Evolutionary conservation across 208 protist species (phyloP).

Genomic region (Leishmania tropica): DNA sequence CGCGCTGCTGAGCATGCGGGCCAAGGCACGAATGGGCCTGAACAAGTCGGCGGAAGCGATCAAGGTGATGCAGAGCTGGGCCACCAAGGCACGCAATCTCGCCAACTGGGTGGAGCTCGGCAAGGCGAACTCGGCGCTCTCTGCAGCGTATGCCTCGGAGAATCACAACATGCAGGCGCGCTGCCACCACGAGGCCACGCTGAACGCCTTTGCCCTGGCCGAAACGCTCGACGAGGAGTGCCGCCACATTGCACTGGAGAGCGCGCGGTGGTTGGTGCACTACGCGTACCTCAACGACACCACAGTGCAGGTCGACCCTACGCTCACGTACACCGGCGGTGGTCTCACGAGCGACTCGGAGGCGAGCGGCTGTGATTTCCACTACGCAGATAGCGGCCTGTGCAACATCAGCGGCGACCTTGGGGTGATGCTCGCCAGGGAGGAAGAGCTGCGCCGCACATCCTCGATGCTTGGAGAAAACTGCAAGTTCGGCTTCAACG

Average conservation of each 20-base stretch:
- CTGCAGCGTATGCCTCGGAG: conserved; percentile 58
- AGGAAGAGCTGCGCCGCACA: conserved; percentile 49
- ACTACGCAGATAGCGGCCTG: conserved; percentile 41
- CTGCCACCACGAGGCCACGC: conserved; percentile 58
- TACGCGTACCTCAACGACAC: conserved; percentile 83
- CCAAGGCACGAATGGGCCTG: conserved; percentile 71
- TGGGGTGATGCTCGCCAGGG: conserved; percentile 51
- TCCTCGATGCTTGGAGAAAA: conserved; percentile 22
- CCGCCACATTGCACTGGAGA: conserved; percentile 54
- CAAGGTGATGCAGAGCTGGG: conserved; percentile 80
- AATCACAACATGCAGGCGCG: conserved; percentile 64
- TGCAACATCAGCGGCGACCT: conserved; percentile 76
- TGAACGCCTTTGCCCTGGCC: conserved; percentile 49
- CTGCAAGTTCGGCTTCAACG: conserved; percentile 6
- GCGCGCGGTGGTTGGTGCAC: conserved; percentile 84
- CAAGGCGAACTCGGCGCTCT: conserved; percentile 69
- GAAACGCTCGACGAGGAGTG: conserved; percentile 39
- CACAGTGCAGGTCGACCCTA: conserved; percentile 50
- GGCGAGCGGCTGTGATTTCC: conserved; percentile 20
- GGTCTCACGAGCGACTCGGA: conserved; percentile 27
- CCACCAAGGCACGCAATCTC: conserved; percentile 64
- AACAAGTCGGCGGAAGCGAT: conserved; percentile 66
- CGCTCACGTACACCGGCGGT: conserved; percentile 19
- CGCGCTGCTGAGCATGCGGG: conserved; percentile 65
- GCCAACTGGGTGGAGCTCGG: conserved; percentile 68